Percentiles rank a stretch among this genome's conserved stretches.
These are phyloP conservation scores for Diaporthe amygdali DNA, from an alignment of 2,329 filamentous ascomycete genomes.

Conservation along the genomic window DNA sequence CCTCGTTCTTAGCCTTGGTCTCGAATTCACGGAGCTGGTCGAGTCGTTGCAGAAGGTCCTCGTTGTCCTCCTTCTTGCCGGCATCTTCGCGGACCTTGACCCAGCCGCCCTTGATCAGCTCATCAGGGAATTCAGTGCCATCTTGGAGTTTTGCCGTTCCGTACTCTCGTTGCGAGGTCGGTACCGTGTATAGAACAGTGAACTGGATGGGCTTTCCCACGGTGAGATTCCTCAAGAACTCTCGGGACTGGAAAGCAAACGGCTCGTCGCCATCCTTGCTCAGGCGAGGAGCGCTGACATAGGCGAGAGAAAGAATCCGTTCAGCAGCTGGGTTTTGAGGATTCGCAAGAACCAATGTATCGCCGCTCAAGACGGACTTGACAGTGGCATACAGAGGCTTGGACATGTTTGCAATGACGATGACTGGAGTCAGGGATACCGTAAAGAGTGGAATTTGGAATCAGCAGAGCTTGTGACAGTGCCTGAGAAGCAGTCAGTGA, in stretches of 20 bases:
- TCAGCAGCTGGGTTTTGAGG: slow-evolving; percentile 82
- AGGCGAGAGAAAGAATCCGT: slow-evolving; percentile 87
- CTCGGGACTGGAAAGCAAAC: slow-evolving; percentile 92
- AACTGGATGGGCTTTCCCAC: slow-evolving; percentile 90
- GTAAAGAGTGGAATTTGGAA: slow-evolving; percentile 4
- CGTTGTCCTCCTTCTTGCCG: slow-evolving; percentile 85
- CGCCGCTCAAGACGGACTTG: slow-evolving; percentile 93
- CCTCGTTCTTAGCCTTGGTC: slow-evolving; percentile 75
- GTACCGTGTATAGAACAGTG: slow-evolving; percentile 85
- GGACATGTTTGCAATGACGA: slow-evolving; percentile 44
- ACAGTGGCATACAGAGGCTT: slow-evolving; percentile 73
- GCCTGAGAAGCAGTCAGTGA: neutral
- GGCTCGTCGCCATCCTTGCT: slow-evolving; percentile 90
- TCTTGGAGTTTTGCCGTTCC: slow-evolving; percentile 79
- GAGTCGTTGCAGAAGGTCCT: slow-evolving; percentile 73
- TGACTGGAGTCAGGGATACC: slow-evolving; percentile 4
- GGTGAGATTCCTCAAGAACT: slow-evolving; percentile 82
- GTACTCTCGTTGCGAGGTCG: slow-evolving; percentile 85
- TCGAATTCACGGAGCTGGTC: slow-evolving; percentile 81
- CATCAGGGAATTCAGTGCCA: slow-evolving; percentile 79
- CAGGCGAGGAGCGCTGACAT: slow-evolving; percentile 86
- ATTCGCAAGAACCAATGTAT: slow-evolving; percentile 85
- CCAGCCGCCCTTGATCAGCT: slow-evolving; percentile 87
- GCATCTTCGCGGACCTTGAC: slow-evolving; percentile 93
- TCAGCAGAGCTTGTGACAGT: slow-evolving; percentile 25